Base-by-base conservation (phyloP, 495 filamentous ascomycete species). In the Aspergillus hancockii region DNA sequence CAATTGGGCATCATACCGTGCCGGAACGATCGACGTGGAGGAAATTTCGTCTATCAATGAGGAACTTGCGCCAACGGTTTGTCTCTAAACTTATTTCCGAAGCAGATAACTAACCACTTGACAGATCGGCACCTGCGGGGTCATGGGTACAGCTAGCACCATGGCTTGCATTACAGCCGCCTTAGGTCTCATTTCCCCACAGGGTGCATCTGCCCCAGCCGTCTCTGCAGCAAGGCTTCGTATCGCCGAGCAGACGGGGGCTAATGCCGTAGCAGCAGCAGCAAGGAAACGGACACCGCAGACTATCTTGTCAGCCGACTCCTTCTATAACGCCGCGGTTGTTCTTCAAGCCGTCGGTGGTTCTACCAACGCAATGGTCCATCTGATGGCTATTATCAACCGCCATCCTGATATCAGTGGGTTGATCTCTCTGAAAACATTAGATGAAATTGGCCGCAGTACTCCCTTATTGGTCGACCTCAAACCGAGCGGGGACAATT, bases 341-440 rank as follows among this genome's bases (percentile, higher is more conserved):
- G 86, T 89, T 0, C 76, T 90, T 2, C 87, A 89, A 59, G 86
- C 87, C 19, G 86, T 89, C 43, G 86, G 87, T 21, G 87, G 87
- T 18, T 87, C 84, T 0, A 89, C 86, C 1, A 90, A 89, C 71
- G 85, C 84, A 5, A 77, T 90, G 7, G 82, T 89, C 0, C 87
- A 90, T 61, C 68, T 90, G 10, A 70, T 90, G 67, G 87, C 87
- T 19, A 88, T 88, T 56, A 71, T 75, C 21, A 85, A 85, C 67
- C 75, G 85, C 18, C 85, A 88, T 60, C 84, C 83, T 0, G 58
- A 62, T 3, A 58, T 88, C 6, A 74, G 79, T 14, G 83, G 83
- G 0, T 70, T 69, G 8, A 83, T 90, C 41, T 83, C 78, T 3
- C 65, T 88, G 0, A 64, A 78, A 9, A 85, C 80, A 0, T 64